Conservation (phyloP, 1,139 yeast genomes). For the Sugiyamaella xylanicola region DNA sequence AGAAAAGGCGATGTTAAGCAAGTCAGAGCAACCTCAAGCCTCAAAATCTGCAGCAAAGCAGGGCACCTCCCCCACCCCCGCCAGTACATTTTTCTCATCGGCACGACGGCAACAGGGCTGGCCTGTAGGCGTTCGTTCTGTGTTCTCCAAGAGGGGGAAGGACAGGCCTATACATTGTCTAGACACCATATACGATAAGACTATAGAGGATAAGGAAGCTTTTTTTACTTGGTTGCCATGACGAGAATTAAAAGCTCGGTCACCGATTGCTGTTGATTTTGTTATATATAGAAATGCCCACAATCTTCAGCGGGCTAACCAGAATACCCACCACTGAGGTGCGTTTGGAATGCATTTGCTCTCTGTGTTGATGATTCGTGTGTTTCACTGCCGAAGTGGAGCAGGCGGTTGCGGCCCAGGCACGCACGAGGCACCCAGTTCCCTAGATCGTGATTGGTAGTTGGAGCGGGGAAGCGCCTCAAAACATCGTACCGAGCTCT, state of each 20-base stretch:
- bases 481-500: background rate
- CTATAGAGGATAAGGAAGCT: too few relatives aligned
- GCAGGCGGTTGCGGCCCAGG: background rate
- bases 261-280: background rate
- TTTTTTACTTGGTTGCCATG: too few relatives aligned
- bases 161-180: too few relatives aligned
- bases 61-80: background rate
- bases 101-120: background rate
- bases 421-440: background rate
- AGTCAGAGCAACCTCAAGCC: background rate
- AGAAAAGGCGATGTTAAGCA: background rate
- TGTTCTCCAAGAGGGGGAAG: too few relatives aligned
- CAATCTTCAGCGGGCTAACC: background rate
- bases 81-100: background rate
- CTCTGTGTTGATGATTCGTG: too few relatives aligned
- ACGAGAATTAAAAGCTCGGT: background rate
- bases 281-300: background rate
- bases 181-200: too few relatives aligned
- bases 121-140: background rate
- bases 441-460: background rate
- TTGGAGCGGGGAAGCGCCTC: background rate
- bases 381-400: too few relatives aligned
- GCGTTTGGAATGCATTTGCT: constrained; percentile 1
- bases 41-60: too few relatives aligned
- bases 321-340: background rate